Evolutionary conservation across 106 monocot species (phyloP), one percentile per base, ranked within the genome.

Genomic region (Allium cepa): DNA sequence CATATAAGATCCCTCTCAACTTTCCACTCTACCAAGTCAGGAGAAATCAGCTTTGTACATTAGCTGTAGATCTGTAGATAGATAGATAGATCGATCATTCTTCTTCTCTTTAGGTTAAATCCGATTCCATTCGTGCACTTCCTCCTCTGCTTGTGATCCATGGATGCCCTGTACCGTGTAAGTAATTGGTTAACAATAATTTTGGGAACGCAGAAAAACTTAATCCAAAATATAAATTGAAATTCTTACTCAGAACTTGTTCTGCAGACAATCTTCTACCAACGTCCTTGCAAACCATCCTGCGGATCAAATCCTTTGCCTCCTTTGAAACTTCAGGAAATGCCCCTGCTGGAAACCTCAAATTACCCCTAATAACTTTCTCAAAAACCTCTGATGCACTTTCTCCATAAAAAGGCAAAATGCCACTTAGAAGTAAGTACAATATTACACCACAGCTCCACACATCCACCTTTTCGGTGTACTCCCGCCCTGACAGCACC

Each of bases 371-470:
- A 13, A 85, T 50, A 52, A 99, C 99, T 26, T 84, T 76, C 22
- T 85, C 78, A 59, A 99, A 90, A 67, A 85, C 74, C 72, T 93
- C 93, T 49, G 58, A 73, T 7, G 87, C 78, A 16, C 77, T 58
- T 47, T 87, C 93, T 7, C 93, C 93, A 56, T 78, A 73, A 67
- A 99, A 93, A 4, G 93, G 90, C 13, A 79, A 77, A 22, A 71
- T 71, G 27, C 93, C 93, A 3, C 75, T 53, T 9, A 99, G 76
- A 77, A 91, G 77, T 49, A 86, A 56, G 69, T 91, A 95, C 47
- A 95, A 57, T 0, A 95, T 71, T 13, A 91, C 88, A 47, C 91
- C 95, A n/a, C 85, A 85, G 78, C 91, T 88, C 91, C 91, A 91
- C 53, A 95, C 85, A 50, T 88, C 91, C 26, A 85, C 79, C 85